Conservation (phyloP, 129 eudicot genomes). For the Flaveria ramosissima region DNA sequence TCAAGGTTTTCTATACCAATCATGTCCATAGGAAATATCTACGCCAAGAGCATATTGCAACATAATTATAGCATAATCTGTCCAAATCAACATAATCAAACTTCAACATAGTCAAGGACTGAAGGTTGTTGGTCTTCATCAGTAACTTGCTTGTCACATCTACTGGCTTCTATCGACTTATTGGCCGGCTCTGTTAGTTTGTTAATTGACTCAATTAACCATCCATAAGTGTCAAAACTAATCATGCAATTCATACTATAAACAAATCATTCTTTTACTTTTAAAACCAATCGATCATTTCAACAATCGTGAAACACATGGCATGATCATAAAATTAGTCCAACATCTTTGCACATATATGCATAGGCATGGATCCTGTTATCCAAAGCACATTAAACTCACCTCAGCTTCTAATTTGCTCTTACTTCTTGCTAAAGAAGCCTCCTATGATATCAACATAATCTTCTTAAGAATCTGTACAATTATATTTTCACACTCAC, state of each 20-base stretch:
- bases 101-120: neutral
- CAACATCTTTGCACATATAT: neutral
- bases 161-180: neutral
- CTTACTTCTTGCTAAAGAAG: neutral
- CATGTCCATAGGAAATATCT: neutral
- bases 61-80: constrained; percentile 3
- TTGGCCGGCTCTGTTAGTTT: neutral
- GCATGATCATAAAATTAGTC: neutral
- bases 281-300: neutral
- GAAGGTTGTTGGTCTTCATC: neutral
- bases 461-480: neutral
- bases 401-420: neutral
- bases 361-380: neutral
- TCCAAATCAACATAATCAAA: neutral
- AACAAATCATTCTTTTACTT: neutral
- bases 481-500: neutral
- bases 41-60: neutral
- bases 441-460: neutral
- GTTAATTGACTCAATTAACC: neutral
- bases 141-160: neutral
- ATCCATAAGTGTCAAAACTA: neutral
- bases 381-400: neutral
- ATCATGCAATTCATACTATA: neutral
- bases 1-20: neutral
- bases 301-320: neutral